Evolutionary conservation across 148 eudicot species (phyloP).

Genomic region (Vaccinium macrocarpon): DNA sequence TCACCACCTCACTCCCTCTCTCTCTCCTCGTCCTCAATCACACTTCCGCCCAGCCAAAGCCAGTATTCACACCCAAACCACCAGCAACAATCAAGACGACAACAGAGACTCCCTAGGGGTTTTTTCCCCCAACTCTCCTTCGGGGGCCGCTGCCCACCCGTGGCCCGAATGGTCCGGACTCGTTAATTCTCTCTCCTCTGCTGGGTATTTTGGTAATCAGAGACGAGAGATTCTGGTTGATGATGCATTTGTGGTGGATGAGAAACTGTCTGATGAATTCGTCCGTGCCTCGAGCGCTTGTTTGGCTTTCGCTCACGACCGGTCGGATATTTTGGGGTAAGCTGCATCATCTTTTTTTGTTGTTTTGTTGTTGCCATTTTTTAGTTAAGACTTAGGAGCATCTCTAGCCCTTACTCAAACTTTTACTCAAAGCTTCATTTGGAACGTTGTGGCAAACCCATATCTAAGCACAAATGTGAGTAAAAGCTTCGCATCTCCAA

Average conservation of each 20-base stretch:
- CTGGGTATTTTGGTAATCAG: conserved; percentile 16
- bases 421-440: too few species aligned
- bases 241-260: conserved; percentile 38
- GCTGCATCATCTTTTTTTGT: background rate
- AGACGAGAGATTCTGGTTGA: conserved; percentile 4
- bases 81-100: conserved; percentile 9
- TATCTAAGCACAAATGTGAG: too few species aligned
- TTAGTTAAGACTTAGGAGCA: background rate
- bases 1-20: conserved; percentile 17
- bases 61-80: conserved; percentile 28
- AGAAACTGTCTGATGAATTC: conserved; percentile 39
- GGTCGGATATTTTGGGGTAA: conserved; percentile 52
- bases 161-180: conserved; percentile 65
- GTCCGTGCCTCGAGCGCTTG: conserved; percentile 40
- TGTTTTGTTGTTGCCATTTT: background rate
- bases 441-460: too few species aligned
- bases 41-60: background rate
- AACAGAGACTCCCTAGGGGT: background rate
- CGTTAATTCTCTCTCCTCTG: conserved; percentile 18
- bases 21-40: background rate
- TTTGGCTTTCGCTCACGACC: conserved; percentile 49
- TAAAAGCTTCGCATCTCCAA: too few species aligned
- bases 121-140: background rate
- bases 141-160: conserved; percentile 28
- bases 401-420: too few species aligned